Evolutionary conservation across 139 green algal genomes (phyloP).

Genomic region (Chlamydomonas incerta): DNA sequence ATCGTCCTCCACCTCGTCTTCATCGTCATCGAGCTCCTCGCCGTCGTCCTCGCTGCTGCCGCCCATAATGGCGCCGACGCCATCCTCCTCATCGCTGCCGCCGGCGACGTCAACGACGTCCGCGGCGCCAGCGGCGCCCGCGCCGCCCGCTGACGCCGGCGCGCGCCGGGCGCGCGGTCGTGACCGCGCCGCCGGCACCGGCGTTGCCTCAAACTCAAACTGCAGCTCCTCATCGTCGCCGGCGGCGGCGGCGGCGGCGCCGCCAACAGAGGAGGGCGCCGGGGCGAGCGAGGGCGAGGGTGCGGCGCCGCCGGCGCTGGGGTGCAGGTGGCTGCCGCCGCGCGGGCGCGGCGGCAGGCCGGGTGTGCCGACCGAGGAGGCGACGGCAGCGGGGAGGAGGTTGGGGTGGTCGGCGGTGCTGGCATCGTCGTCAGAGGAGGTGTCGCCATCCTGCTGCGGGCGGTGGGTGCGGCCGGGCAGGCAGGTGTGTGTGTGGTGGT

Average conservation of each 20-base stretch:
- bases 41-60: not conserved
- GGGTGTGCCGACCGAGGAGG: not conserved
- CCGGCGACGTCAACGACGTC: not conserved
- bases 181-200: not conserved
- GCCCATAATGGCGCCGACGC: not conserved
- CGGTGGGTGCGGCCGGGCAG: too few relatives aligned
- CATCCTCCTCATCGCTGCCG: not conserved
- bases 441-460: too few relatives aligned
- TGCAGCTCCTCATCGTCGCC: constrained; percentile 40
- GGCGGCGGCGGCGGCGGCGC: too few relatives aligned
- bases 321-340: not conserved
- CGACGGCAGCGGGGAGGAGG: not conserved
- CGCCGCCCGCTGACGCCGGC: not conserved
- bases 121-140: not conserved
- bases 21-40: too few relatives aligned
- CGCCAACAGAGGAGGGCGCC: too few relatives aligned
- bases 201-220: constrained; percentile 29
- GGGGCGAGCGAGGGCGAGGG: too few relatives aligned
- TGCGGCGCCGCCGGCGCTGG: not conserved
- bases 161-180: not conserved
- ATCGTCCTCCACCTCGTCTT: constrained; percentile 5
- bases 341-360: not conserved
- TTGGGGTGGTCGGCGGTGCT: too few relatives aligned
- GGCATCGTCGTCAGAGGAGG: too few relatives aligned
- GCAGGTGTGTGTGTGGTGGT: too few relatives aligned